Base-by-base conservation (phyloP, 2,329 filamentous ascomycete species). In the Bimuria novae-zelandiae region DNA sequence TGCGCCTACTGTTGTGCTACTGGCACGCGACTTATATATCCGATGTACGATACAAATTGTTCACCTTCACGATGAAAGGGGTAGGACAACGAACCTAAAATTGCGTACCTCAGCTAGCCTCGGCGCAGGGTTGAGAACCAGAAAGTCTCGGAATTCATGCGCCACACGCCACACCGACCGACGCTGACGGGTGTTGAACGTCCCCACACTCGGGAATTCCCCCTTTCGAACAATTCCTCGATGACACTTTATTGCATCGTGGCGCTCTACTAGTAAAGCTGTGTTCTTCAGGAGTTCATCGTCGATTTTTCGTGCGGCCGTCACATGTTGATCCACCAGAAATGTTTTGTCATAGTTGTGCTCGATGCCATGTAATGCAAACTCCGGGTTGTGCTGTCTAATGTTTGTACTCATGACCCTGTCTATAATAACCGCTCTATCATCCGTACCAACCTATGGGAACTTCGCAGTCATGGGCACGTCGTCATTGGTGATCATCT, bases 401-500 rank as follows among this genome's bases (percentile, higher is more conserved):
- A 40, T 32, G 14, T 21, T 29, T 49, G 48, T 35, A 44, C 29
- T 30, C 45, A 21, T n/a, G 29, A 33, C 51, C 52, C 36, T 51
- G 56, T 61, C 56, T 60, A 59, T 56, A 62, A 23, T 33, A 4
- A 23, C 16, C 25, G 22, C 16, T 36, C 17, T 40, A 49, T 47
- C 23, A 16, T 7, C 17, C 17, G 19, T 7, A 19, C 46, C 23
- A 42, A 29, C 19, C 40, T 47, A 49, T 17, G 32, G 39, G 30
- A 68, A 64, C 58, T 62, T 68, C 23, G 66, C 61, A 3, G 63
- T 65, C 67, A 89, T 79, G 1, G 90, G 86, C 39, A 88, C 78
- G 75, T 96, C 91, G 11, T 86, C 88, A 32, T 84, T 77, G 5
- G 91, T 96, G 56, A 96, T 81, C 50, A 84, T 77, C 46, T 78